Base-by-base conservation (phyloP, 2,329 filamentous ascomycete genomes). In the Fusarium sp. region DNA sequence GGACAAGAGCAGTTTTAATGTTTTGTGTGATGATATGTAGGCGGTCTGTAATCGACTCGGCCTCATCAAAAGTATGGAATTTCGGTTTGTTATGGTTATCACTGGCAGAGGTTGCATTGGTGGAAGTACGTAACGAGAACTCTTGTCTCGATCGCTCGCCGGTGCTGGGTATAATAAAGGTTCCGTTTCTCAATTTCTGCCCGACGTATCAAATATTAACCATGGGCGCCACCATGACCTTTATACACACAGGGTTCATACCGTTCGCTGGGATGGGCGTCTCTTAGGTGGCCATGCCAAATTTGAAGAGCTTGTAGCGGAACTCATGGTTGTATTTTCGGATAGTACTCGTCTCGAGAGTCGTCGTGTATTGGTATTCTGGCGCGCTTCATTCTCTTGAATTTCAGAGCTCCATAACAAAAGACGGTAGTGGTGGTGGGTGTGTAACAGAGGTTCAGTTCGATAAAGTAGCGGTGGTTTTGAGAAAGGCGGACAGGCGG, bases 151-250 rank as follows among this genome's bases (percentile, higher is more conserved):
- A 88, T 69, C 94, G 92, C 80, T 97, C 92, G 75, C 95, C 94
- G 4, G 94, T 98, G 62, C 87, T 85, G 10, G 95, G 94, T 57
- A 97, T 87, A 73, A 98, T 91, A 79, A 97, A 94, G 45, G 93
- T 96, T 70, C 93, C 93, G 77, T 95, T 92, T 71, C 91, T 90
- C 65, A 97, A 85, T 86, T 94, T 89, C 88, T 90, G 76, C 19
- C 41, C 49, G 55, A 59, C 50, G 46, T 41, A 52, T 70, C 54
- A 75, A 62, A 55, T 44, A 41, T 44, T 52, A 12, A 21, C 42
- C 30, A 18, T 21, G 21, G 7, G 7, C 5, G 37, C 26, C 23
- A 41, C 49, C n/a, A 31, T 51, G 21, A 23, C 16, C 25, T 30
- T 50, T 56, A 21, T n/a, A 16, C 23, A 44, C 25, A 30, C 21